Percentiles rank a stretch among this genome's conserved stretches.
phyloP scores from a whole-genome alignment of 768 basidiomycete genomes.

The Cyclocybe cylindracea region DNA sequence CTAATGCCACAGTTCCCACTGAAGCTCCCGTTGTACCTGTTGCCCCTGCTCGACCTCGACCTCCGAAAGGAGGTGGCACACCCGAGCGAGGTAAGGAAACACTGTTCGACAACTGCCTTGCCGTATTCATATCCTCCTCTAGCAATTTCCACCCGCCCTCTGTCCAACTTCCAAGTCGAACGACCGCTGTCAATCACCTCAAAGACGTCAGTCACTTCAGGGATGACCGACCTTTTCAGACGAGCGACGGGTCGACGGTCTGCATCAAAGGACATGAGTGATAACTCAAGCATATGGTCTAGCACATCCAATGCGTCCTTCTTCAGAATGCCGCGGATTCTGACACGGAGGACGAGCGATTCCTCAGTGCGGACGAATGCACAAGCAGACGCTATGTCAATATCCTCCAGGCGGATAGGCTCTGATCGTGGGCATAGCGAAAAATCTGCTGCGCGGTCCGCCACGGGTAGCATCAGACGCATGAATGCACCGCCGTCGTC shows the following conservation, averaged over 20 bases:
- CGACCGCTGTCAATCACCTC: conserved; percentile 56
- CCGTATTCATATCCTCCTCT: neutral
- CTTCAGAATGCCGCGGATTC: conserved; percentile 36
- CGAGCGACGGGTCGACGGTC: conserved; percentile 45
- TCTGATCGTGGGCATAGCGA: conserved; percentile 30
- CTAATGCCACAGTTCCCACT: conserved; percentile 54
- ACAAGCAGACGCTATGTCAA: conserved; percentile 40
- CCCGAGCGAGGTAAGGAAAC: conserved; percentile 34
- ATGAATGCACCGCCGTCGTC: conserved; percentile 62
- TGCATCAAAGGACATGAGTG: conserved; percentile 42
- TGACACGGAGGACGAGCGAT: conserved; percentile 52
- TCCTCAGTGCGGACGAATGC: conserved; percentile 47
- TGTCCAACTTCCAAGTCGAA: conserved; percentile 43
- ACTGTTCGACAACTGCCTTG: neutral
- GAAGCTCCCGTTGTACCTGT: conserved; percentile 67
- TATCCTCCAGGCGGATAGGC: conserved; percentile 43
- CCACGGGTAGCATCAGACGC: conserved; percentile 45
- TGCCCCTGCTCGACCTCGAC: conserved; percentile 36
- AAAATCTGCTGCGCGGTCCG: conserved; percentile 37
- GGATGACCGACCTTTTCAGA: conserved; percentile 51
- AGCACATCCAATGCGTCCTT: conserved; percentile 35
- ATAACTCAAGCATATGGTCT: conserved; percentile 49
- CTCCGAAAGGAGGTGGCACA: conserved; percentile 22
- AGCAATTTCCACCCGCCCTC: conserved; percentile 33
- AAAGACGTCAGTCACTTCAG: conserved; percentile 51